Base-by-base conservation (phyloP, 1,284 basidiomycete species). In the Macrocybe sp. region DNA sequence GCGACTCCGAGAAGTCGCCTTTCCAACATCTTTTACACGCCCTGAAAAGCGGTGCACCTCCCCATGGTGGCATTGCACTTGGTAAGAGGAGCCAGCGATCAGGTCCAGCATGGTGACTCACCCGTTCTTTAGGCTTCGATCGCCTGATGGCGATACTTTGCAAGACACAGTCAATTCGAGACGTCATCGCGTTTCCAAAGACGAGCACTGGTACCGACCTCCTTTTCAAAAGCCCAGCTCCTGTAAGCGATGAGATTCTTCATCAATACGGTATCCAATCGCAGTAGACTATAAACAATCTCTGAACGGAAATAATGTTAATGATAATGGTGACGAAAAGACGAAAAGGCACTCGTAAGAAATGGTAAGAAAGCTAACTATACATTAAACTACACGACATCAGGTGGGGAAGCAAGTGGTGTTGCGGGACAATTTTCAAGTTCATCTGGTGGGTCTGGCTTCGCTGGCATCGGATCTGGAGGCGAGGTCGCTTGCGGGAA, bases 181-280 rank as follows among this genome's bases (percentile, higher is more conserved):
- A 97, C 63, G 94, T 97, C 54, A 97, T 97, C 56, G 94, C 94
- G 7, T 97, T 97, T 72, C 94, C 94, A 3, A 97, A 97, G 73
- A 89, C 88, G 6, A 80, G 81, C 16, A 77, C 72, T 39, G 94
- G 94, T 9, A 76, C 80, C n/a, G 94, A 97, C 66, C 79, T 85
- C 41, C 79, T 97, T 31, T 95, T 97, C 75, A 87, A 82, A 65
- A 91, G 89, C 63, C 94, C 94, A 16, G 83, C 88, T 0, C 60
- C 78, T 3, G 75, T 84, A 42, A 61, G 64, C 39, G 64, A 70
- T 22, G 76, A 78, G 31, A 72, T 81, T 32, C 68, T 94, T 44
- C 56, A 69, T 51, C 78, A 84, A 60, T 89, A 89, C 64, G 78
- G 79, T 54, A 73, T 88, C 52, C 69, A 67, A 57, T 64, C 68